phyloP scores from a whole-genome alignment of 148 eudicot genomes.

The Polygonum aviculare region DNA sequence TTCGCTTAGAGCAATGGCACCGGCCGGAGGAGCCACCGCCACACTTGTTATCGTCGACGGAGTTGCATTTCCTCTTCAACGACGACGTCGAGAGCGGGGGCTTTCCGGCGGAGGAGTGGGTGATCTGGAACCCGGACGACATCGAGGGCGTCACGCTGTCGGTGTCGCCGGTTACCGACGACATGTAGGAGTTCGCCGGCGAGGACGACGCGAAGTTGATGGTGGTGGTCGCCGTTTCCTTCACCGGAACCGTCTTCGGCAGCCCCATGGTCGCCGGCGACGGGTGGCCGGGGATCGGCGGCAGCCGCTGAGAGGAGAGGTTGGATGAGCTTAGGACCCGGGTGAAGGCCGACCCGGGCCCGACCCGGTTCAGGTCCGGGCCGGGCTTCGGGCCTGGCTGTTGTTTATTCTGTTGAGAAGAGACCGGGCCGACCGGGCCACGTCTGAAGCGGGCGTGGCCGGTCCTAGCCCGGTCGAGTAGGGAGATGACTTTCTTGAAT shows the following conservation, averaged over 20 bases:
- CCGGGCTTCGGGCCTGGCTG: not conserved
- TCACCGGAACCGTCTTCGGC: not conserved
- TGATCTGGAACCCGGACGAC: slow-evolving; percentile 64
- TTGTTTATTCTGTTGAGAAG: slow-evolving; percentile 4
- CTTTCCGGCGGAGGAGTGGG: slow-evolving; percentile 45
- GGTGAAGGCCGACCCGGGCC: slow-evolving; percentile 10
- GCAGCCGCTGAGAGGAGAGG: slow-evolving; percentile 27
- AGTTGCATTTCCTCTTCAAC: slow-evolving; percentile 53
- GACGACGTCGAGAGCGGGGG: slow-evolving; percentile 36
- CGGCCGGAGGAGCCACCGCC: slow-evolving; percentile 33
- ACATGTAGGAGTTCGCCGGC: slow-evolving; percentile 27
- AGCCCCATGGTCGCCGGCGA: not conserved
- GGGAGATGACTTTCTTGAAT: slow-evolving; percentile 51
- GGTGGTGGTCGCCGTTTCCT: slow-evolving; percentile 32
- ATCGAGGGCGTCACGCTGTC: slow-evolving; percentile 45
- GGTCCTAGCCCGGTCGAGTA: slow-evolving; percentile 41
- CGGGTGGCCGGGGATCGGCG: slow-evolving; percentile 22
- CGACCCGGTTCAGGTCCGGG: not conserved
- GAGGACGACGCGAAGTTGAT: slow-evolving; percentile 31
- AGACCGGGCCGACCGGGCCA: slow-evolving; percentile 23
- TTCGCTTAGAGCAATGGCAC: slow-evolving; percentile 67
- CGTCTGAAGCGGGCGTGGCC: slow-evolving; percentile 72
- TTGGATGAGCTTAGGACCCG: slow-evolving; percentile 24
- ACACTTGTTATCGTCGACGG: slow-evolving; percentile 39
- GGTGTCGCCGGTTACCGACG: slow-evolving; percentile 49